phyloP scores from a whole-genome alignment of 2,329 filamentous ascomycete genomes.

The Bimuria novae-zelandiae region DNA sequence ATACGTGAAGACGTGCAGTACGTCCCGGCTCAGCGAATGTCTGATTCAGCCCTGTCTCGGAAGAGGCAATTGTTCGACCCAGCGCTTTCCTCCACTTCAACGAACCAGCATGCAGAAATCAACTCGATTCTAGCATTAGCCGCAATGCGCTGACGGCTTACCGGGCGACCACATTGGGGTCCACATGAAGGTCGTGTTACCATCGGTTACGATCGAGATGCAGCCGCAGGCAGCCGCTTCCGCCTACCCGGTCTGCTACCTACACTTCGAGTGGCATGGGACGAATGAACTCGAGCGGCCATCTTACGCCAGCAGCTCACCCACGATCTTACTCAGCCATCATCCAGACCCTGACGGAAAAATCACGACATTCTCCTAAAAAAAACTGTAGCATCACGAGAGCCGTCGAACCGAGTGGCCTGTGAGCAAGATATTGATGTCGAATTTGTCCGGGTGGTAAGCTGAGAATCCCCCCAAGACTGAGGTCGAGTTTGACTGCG shows the following conservation, averaged over 20 bases:
- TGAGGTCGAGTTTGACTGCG: slow-evolving; percentile 3
- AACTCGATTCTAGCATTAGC: neutral
- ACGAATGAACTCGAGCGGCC: neutral
- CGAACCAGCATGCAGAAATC: neutral
- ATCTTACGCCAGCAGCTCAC: slow-evolving; percentile 9
- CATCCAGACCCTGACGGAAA: neutral
- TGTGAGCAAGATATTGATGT: neutral
- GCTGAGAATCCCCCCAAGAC: neutral
- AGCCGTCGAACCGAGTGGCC: neutral
- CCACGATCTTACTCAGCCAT: slow-evolving; percentile 7
- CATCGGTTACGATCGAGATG: neutral
- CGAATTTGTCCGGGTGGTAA: slow-evolving; percentile 1
- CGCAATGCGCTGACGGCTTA: neutral
- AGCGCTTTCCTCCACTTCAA: neutral
- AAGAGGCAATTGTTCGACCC: neutral
- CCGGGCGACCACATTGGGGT: neutral
- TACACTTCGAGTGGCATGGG: neutral
- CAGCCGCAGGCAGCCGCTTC: slow-evolving; percentile 6
- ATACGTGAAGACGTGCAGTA: no score
- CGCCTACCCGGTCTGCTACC: slow-evolving; percentile 5
- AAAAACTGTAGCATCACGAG: slow-evolving; percentile 5
- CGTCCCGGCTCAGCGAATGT: no score
- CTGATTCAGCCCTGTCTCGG: neutral
- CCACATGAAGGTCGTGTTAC: neutral
- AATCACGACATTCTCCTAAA: neutral